Base-by-base conservation (phyloP, 768 basidiomycete species). In the Goffeauzyma gilvescens region DNA sequence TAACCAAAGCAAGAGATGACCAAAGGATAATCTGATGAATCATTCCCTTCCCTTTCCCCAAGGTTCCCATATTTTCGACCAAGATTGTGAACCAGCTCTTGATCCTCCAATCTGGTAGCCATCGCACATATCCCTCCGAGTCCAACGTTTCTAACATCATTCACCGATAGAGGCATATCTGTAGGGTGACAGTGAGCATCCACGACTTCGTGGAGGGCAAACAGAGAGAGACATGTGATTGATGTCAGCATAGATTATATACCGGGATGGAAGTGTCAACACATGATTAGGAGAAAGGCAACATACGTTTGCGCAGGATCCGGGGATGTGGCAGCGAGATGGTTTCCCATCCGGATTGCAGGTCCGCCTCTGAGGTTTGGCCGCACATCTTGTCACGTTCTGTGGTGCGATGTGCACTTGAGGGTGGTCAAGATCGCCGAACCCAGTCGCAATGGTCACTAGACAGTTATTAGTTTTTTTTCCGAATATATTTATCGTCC, bases 151-250 rank as follows among this genome's bases (percentile, higher is more conserved):
- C 73, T 66, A 64, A 81, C 75, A 4, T 70, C 69, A 18, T 67
- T 63, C 3, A 63, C 40, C 6, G 65, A 52, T 28, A 76, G 70
- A 1, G 54, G 53, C 1, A 78, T 72, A 61, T 90, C 87, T 4
- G 82, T 86, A 3, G 89, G 86, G 65, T 95, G 89, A 63, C 83
- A 89, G 52, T 95, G 89, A 0, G 78, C 81, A 57, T 93, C 89
- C 41, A 77, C 71, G 44, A 95, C 66, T 62, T 41, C 13, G 21
- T 32, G 14, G 15, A 5, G 14, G 6, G 17, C 32, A 17, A 17
- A 4, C 24, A 12, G 2, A n/a, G 17, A 13, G 6, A 31, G 25
- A 3, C 23, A 3, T 3, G 15, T 22, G 20, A 40, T 18, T 8
- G 17, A 14, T 22, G 32, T 24, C 13, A 9, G 10, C 6, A 30